These are phyloP conservation scores for Peronospora destructor DNA, from an alignment of 352 stramenopile genomes.

Conservation along the genomic window DNA sequence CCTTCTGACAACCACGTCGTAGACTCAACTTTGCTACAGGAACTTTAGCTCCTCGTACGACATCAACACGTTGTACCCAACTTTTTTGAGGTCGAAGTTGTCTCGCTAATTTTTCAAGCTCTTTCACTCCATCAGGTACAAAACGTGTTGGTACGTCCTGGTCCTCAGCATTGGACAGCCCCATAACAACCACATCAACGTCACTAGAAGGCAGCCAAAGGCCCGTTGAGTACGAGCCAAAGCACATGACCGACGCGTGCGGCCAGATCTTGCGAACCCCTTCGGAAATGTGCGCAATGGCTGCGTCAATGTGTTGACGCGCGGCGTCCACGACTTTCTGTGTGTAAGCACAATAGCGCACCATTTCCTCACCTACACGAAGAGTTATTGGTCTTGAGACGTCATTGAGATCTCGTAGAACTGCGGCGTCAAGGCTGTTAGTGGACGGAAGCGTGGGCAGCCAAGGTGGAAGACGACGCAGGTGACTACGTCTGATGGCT, in stretches of 20 bases:
- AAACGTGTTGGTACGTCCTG: conserved; percentile 41
- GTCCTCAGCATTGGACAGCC: conserved; percentile 36
- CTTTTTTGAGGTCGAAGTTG: conserved; percentile 40
- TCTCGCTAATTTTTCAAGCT: conserved; percentile 53
- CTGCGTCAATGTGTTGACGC: conserved; percentile 58
- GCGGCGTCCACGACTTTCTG: conserved; percentile 45
- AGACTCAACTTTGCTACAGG: conserved; percentile 80
- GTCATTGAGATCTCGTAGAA: conserved; percentile 25
- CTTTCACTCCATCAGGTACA: conserved; percentile 34
- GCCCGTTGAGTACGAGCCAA: conserved; percentile 79
- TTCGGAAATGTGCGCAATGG: conserved; percentile 57
- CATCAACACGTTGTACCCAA: conserved; percentile 77
- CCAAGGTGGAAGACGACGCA: conserved; percentile 29
- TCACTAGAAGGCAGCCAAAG: conserved; percentile 87
- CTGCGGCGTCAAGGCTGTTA: conserved; percentile 12
- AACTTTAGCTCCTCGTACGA: conserved; percentile 78
- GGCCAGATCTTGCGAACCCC: conserved; percentile 70
- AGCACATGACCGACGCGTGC: conserved; percentile 60
- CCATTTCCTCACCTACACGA: conserved; percentile 54
- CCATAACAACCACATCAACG: conserved; percentile 84
- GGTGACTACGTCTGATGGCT: conserved; percentile 22
- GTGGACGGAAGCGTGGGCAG: conserved; percentile 21
- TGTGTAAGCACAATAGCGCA: conserved; percentile 58
- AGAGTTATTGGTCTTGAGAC: conserved; percentile 7
- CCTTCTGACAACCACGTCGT: conserved; percentile 31